Percentiles rank a stretch among this genome's conserved stretches.
Evolutionary conservation across 148 eudicot genomes (phyloP).

Genomic region (Chenopodium formosanum): DNA sequence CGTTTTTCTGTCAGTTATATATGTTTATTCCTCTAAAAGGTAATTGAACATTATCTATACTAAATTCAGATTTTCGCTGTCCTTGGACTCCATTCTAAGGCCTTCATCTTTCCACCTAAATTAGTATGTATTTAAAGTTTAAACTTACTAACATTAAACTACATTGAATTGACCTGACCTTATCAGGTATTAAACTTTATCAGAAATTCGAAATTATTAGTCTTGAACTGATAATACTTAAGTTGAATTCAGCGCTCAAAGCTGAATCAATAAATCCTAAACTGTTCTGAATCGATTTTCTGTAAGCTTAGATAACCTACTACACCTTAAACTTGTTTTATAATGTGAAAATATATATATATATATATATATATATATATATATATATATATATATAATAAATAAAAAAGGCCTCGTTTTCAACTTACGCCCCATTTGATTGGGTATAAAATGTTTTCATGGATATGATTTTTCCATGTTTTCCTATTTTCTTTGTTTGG

Average conservation of each 20-base stretch:
- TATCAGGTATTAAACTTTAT: not conserved
- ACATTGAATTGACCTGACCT: not conserved
- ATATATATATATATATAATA: too few species aligned
- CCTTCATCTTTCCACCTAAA: not conserved
- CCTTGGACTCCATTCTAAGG: not conserved
- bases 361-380: not conserved
- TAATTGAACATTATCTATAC: not conserved
- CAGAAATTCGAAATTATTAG: not conserved
- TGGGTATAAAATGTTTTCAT: too few species aligned
- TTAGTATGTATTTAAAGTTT: not conserved
- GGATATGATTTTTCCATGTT: too few species aligned
- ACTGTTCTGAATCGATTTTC: not conserved
- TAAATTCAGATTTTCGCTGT: not conserved
- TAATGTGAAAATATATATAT: not conserved
- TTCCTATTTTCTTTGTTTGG: too few species aligned
- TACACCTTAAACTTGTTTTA: not conserved
- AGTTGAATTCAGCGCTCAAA: too few species aligned
- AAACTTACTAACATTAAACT: not conserved
- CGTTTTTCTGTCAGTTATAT: not conserved
- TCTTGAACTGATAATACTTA: not conserved
- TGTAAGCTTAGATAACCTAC: not conserved
- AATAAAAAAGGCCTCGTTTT: too few species aligned
- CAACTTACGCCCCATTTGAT: too few species aligned
- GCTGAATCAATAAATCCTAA: not conserved
- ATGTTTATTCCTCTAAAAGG: not conserved